Base-by-base conservation (phyloP, 2,329 filamentous ascomycete genomes). In the Diaporthe sp. region DNA sequence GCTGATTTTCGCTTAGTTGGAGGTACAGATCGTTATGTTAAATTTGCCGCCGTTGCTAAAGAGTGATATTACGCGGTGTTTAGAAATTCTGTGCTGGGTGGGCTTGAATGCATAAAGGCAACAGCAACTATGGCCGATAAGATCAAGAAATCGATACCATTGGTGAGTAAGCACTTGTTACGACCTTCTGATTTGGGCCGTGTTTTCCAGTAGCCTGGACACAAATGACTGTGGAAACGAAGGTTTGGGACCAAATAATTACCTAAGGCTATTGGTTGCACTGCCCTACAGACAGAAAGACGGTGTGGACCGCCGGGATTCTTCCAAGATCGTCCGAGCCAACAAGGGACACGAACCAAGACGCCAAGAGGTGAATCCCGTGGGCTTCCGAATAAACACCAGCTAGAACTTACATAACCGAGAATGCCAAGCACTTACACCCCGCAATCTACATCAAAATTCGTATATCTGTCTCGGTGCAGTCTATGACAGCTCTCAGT, bases 331-430 rank as follows among this genome's bases (percentile, higher is more conserved):
- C 25, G 17, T 31, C 39, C 44, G 42, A 65, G 9, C 42, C 39
- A 65, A 10, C 42, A n/a, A 49, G 42, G 61, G 22, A 31, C 61
- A 34, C 61, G 19, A 65, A 65, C 25, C 22, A 34, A 65, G 61
- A 65, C 25, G 61, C 61, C 61, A 65, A 65, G 61, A 65, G 25
- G 61, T 34, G 42, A 65, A 22, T 34, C 19, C 61, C 42, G 61
- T 65, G 8, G 61, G 6, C 61, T 65, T 42, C 61, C 61, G 61
- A 65, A 42, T 15, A 15, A 65, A 49, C 13, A 34, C 15, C 61
- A 49, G 61, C 15, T 49, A 12, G 25, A 49, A 65, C 8, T n/a
- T 19, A 15, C 25, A 49, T 65, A 49, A 31, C 61, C 42, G 28
- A 65, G 61, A 34, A 49, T 49, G 61, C 61, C 61, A 65, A 65